These are phyloP conservation scores for Fonsecaea multimorphosa DNA, from an alignment of 2,329 filamentous ascomycete species.

Conservation along the genomic window DNA sequence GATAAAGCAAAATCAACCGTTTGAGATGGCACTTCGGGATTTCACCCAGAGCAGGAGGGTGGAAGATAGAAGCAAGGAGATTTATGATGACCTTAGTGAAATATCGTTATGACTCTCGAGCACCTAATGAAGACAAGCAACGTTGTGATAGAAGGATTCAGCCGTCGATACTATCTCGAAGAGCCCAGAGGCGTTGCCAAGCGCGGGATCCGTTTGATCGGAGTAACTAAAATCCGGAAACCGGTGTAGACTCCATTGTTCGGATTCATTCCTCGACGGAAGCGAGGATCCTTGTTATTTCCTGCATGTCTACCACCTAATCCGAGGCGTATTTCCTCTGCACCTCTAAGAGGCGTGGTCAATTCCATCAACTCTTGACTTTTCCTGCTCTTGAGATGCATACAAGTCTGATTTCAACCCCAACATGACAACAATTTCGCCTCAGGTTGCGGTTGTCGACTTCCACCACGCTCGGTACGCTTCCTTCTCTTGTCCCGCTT, in stretches of 20 bases:
- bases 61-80: not conserved
- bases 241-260: not conserved
- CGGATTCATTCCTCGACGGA: not conserved
- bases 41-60: not conserved
- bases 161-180: not conserved
- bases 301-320: not conserved
- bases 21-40: not conserved
- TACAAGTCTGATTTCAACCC: not conserved
- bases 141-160: not conserved
- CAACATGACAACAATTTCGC: conserved; percentile 45
- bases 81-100: not conserved
- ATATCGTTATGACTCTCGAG: not conserved
- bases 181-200: not conserved
- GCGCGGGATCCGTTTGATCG: not conserved
- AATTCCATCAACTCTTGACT: not conserved
- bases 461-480: conserved; percentile 75
- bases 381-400: conserved; percentile 6
- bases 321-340: not conserved
- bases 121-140: not conserved
- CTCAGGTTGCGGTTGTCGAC: conserved; percentile 79
- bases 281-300: not conserved
- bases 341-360: not conserved
- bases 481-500: not conserved
- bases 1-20: not conserved
- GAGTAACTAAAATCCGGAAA: not conserved